Evolutionary conservation across 2,329 filamentous ascomycete genomes (phyloP).

Genomic region (Ascochyta viciae-villosae): DNA sequence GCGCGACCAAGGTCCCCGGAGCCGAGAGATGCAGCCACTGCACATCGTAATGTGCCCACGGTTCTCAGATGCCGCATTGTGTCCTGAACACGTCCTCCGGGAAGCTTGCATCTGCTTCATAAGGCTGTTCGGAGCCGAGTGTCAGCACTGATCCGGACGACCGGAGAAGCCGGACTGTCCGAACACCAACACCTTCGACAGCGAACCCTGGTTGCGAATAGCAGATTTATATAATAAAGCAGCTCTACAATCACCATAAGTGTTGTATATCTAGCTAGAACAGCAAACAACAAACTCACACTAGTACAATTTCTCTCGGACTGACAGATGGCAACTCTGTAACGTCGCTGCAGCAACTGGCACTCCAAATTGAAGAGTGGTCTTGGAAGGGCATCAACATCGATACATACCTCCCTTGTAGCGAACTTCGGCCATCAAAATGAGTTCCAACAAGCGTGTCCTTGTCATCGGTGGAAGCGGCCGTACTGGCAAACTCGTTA

Average conservation of each 20-base stretch:
- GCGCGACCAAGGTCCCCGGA: background rate
- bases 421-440: background rate
- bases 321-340: background rate
- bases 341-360: too few relatives aligned
- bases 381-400: too few relatives aligned
- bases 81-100: background rate
- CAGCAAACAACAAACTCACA: background rate
- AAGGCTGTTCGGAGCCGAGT: slow-evolving; percentile 5
- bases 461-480: slow-evolving; percentile 59
- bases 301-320: background rate
- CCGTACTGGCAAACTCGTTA: slow-evolving; percentile 55
- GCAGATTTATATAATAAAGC: background rate
- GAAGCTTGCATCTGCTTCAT: background rate
- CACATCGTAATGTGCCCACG: background rate
- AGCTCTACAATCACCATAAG: too few relatives aligned
- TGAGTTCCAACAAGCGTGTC: slow-evolving; percentile 43
- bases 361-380: too few relatives aligned
- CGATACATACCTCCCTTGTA: too few relatives aligned
- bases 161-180: slow-evolving; percentile 6
- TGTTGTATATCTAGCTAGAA: background rate
- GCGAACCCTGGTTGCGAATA: background rate
- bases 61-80: background rate
- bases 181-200: background rate
- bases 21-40: background rate
- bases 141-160: background rate